Percentiles rank a stretch among this genome's conserved stretches.
These are phyloP conservation scores for Sugiyamaella smithiae DNA, from an alignment of 805 yeast genomes.

Conservation along the genomic window DNA sequence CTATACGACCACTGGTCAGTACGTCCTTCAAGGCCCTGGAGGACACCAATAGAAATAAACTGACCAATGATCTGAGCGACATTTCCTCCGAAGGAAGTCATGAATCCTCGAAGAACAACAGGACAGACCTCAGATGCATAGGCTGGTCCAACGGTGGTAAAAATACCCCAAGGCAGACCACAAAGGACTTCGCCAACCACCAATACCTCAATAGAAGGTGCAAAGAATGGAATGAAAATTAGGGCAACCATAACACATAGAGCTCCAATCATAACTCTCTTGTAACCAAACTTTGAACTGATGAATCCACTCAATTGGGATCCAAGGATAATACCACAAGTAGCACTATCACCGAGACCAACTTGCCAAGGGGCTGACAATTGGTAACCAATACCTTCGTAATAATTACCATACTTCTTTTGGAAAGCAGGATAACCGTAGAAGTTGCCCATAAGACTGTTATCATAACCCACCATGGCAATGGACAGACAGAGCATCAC, in stretches of 20 bases:
- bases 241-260: slow-evolving; percentile 33
- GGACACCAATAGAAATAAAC: slow-evolving; percentile 51
- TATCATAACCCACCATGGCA: slow-evolving; percentile 49
- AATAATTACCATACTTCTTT: slow-evolving; percentile 39
- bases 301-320: slow-evolving; percentile 40
- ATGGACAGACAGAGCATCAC: slow-evolving; percentile 42
- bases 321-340: slow-evolving; percentile 40
- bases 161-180: slow-evolving; percentile 49
- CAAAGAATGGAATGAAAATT: slow-evolving; percentile 43
- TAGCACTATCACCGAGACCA: slow-evolving; percentile 23
- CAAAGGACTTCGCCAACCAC: slow-evolving; percentile 38
- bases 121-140: slow-evolving; percentile 58
- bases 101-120: slow-evolving; percentile 44
- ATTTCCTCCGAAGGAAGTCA: slow-evolving; percentile 37
- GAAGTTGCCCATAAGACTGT: slow-evolving; percentile 37
- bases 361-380: slow-evolving; percentile 45
- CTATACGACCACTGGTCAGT: slow-evolving; percentile 42
- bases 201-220: slow-evolving; percentile 37
- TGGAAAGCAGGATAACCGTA: slow-evolving; percentile 45
- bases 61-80: slow-evolving; percentile 49
- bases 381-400: slow-evolving; percentile 28
- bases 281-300: slow-evolving; percentile 44
- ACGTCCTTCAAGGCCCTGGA: slow-evolving; percentile 34
- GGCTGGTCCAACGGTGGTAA: slow-evolving; percentile 46
- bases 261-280: slow-evolving; percentile 38